Evolutionary conservation across 2,329 filamentous ascomycete genomes (phyloP), one percentile per base, ranked within the genome.

Genomic region (Xylaria sp.): DNA sequence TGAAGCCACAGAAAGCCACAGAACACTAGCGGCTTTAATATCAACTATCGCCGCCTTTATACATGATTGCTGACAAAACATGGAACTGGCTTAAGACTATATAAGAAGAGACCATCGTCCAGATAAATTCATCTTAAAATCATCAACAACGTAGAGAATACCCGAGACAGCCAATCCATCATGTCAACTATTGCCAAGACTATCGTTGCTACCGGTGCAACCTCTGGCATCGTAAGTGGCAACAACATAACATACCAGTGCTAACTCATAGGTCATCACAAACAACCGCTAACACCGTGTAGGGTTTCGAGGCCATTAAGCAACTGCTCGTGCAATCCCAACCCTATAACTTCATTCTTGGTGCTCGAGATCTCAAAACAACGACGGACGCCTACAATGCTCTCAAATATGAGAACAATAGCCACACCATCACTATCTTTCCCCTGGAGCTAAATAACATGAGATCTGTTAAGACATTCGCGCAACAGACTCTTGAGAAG

Each of bases 271-370:
- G 63, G 60, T 58, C 50, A 61, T 29, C 36, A 61, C 33, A 17
- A 49, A 27, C 51, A 55, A 22, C 61, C 20, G 31, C 20, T 51
- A 29, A 20, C 36, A n/a, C 15, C 56, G 11, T 44, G n/a, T 39
- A 86, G 84, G 84, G 85, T 13, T 83, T 87, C 60, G 84, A 87
- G 71, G 79, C 80, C n/a, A 77, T 86, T 60, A 85, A 84, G 70
- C 83, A 86, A 70, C 80, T 86, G 29, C 80, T 86, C 7, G 71
- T 76, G 17, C 78, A 83, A 53, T 64, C 77, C 0, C 80, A 84
- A 69, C 78, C 84, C 0, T 84, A 85, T 74, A 80, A 74, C 17
- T 75, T 86, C 69, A 82, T 87, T 50, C 77, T 86, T 10, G 85
- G 84, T 10, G 84, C 81, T 2, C 78, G 85, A n/a, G 81, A 85